These are phyloP conservation scores for Petunia secreta DNA, from an alignment of 257 asterid species.

Conservation along the genomic window DNA sequence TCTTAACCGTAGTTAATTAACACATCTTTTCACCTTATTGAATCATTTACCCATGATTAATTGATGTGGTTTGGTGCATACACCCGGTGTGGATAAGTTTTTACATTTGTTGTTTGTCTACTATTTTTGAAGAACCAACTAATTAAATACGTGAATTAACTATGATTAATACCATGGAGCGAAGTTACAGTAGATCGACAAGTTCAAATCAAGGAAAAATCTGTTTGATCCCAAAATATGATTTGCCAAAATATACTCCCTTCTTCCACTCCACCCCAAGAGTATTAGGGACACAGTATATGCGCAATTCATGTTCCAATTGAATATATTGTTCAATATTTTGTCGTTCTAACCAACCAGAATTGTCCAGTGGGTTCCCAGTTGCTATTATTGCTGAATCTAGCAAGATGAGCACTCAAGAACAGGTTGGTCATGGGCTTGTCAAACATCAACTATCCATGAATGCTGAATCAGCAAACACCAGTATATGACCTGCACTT, in stretches of 20 bases:
- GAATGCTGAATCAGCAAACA: slow-evolving; percentile 19
- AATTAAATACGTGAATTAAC: neutral
- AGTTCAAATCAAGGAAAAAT: neutral
- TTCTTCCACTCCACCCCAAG: neutral
- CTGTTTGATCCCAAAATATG: neutral
- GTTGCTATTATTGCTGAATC: no score
- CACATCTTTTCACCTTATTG: no score
- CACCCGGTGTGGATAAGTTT: no score
- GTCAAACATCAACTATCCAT: neutral
- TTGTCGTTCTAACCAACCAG: neutral
- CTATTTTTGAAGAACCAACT: neutral
- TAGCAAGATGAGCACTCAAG: no score
- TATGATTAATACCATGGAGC: neutral
- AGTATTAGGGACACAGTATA: neutral
- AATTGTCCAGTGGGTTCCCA: neutral
- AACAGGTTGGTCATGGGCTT: neutral
- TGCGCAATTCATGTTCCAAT: neutral
- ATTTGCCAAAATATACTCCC: no score
- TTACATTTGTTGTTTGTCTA: no score
- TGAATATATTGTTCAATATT: neutral
- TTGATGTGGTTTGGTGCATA: no score
- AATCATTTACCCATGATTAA: no score
- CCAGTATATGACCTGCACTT: neutral
- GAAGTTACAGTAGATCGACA: neutral
- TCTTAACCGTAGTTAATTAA: no score